Percentiles rank a stretch among this genome's conserved stretches.
Evolutionary conservation across 768 basidiomycete genomes (phyloP).

Genomic region (Mycena filopes): DNA sequence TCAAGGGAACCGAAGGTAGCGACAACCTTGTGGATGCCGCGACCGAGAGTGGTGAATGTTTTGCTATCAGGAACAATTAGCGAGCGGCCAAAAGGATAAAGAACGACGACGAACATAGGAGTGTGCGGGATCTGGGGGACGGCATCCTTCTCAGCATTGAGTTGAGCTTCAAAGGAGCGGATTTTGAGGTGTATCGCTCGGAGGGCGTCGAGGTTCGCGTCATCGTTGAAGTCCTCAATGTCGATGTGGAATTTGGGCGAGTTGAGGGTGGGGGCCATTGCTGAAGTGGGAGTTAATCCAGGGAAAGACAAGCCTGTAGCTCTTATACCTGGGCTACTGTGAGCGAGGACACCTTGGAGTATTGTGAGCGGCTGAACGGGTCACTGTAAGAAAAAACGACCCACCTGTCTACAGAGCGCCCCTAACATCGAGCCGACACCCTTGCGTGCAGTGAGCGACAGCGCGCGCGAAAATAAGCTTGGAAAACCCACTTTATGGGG

Average conservation of each 20-base stretch:
- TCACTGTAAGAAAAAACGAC: too few relatives aligned
- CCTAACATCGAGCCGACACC: too few relatives aligned
- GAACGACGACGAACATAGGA: too few relatives aligned
- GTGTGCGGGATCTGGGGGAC: background rate
- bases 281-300: background rate
- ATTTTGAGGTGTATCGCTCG: background rate
- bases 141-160: background rate
- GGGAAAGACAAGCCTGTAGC: background rate
- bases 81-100: background rate
- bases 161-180: background rate
- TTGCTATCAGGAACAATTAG: background rate
- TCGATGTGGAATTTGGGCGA: too few relatives aligned
- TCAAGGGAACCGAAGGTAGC: background rate
- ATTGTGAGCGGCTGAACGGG: background rate
- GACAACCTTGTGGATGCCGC: background rate
- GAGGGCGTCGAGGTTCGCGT: background rate
- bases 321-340: too few relatives aligned
- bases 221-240: conserved; percentile 1
- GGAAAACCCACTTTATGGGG: too few relatives aligned
- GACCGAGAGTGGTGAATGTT: background rate
- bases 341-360: background rate
- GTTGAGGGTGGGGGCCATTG: too few relatives aligned
- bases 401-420: too few relatives aligned
- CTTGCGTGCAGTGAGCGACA: too few relatives aligned
- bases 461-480: too few relatives aligned